A percentile compares a stretch with the other conserved stretches of the same genome.
These are phyloP conservation scores for Paspalum vaginatum DNA, from an alignment of 176 grass and related monocot species.

Conservation along the genomic window DNA sequence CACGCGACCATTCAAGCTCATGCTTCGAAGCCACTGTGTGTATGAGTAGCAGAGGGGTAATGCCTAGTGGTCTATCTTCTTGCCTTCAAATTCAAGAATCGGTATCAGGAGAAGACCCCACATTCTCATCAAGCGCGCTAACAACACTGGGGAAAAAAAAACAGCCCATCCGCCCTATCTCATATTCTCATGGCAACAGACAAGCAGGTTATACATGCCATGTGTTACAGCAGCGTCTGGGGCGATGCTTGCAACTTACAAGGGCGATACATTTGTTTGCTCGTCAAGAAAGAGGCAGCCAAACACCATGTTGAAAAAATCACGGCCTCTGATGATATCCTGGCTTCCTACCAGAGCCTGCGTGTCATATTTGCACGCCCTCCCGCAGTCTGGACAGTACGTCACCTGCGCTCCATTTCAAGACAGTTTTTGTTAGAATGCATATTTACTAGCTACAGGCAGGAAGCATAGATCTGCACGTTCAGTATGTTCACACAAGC, in stretches of 20 bases:
- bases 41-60: constrained; percentile 31
- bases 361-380: constrained; percentile 88
- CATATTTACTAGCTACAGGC: neutral
- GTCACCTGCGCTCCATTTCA: constrained; percentile 68
- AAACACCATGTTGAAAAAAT: constrained; percentile 87
- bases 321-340: constrained; percentile 48
- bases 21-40: constrained; percentile 43
- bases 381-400: constrained; percentile 88
- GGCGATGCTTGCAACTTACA: constrained; percentile 45
- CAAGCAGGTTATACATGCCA: neutral
- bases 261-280: constrained; percentile 58
- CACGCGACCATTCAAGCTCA: neutral
- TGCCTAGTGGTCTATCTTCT: neutral
- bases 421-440: neutral
- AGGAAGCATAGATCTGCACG: neutral
- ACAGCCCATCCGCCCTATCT: neutral
- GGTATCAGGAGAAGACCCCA: too few species aligned
- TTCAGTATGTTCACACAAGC: neutral
- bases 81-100: constrained; percentile 33
- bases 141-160: neutral
- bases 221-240: constrained; percentile 8
- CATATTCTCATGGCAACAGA: neutral
- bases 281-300: constrained; percentile 90
- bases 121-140: neutral
- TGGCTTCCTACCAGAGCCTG: constrained; percentile 51